These are phyloP conservation scores for Blastocystis sp. DNA, from an alignment of 352 stramenopile genomes.

Conservation along the genomic window DNA sequence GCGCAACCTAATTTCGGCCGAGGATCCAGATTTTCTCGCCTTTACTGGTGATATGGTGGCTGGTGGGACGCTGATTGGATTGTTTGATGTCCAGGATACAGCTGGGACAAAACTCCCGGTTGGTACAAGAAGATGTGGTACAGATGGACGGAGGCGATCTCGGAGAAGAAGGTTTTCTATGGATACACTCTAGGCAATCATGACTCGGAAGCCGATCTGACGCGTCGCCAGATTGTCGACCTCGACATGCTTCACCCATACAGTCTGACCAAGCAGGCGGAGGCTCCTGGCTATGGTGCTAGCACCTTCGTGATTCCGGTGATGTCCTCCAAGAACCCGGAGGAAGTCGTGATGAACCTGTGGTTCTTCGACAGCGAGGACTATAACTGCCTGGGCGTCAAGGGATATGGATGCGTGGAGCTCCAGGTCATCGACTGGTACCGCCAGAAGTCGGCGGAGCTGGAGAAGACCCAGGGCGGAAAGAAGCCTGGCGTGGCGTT, in stretches of 20 bases:
- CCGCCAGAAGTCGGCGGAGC: neutral
- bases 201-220: slow-evolving; percentile 55
- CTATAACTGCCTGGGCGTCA: slow-evolving; percentile 50
- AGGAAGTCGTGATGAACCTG: slow-evolving; percentile 52
- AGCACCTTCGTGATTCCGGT: slow-evolving; percentile 50
- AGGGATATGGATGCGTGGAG: slow-evolving; percentile 53
- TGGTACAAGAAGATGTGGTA: slow-evolving; percentile 56
- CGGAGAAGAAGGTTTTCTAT: slow-evolving; percentile 20
- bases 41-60: slow-evolving; percentile 56
- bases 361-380: slow-evolving; percentile 56
- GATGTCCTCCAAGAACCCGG: slow-evolving; percentile 26
- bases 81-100: slow-evolving; percentile 21
- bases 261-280: neutral
- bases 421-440: slow-evolving; percentile 23
- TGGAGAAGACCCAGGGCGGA: slow-evolving; percentile 33
- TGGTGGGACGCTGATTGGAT: neutral
- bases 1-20: neutral
- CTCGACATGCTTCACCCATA: slow-evolving; percentile 46
- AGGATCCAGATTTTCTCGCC: slow-evolving; percentile 49
- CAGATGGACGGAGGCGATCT: slow-evolving; percentile 16
- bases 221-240: slow-evolving; percentile 10
- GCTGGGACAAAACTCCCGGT: slow-evolving; percentile 33
- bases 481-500: slow-evolving; percentile 39
- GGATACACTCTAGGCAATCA: slow-evolving; percentile 56
- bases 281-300: neutral